Percentiles rank a stretch among this genome's conserved stretches.
phyloP scores from a whole-genome alignment of 2,329 filamentous ascomycete species.

The Aspergillus luchuensis region DNA sequence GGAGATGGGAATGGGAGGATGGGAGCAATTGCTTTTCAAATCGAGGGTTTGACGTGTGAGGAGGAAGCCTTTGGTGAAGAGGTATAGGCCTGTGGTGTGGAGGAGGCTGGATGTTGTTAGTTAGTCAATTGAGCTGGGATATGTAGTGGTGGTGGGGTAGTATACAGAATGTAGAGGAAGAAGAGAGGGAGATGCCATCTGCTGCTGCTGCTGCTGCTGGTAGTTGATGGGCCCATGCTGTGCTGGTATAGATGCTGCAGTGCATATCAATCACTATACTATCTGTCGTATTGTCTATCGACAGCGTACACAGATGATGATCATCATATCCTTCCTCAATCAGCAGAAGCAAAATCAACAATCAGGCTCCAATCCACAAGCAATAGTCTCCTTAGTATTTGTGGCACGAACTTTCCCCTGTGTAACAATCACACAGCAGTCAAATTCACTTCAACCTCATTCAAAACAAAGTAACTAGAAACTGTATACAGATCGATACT shows the following conservation, averaged over 20 bases:
- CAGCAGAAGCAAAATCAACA: too few relatives aligned
- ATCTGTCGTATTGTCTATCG: too few relatives aligned
- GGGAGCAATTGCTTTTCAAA: conserved; percentile 16
- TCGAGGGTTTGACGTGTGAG: conserved; percentile 80
- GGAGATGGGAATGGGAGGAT: background rate
- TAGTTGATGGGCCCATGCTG: background rate
- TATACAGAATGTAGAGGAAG: conserved; percentile 4
- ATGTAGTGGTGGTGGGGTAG: background rate
- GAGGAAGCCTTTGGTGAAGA: conserved; percentile 93
- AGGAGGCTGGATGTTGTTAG: background rate
- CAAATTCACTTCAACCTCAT: too few relatives aligned
- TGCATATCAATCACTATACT: too few relatives aligned
- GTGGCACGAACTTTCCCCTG: too few relatives aligned
- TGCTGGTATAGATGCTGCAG: background rate
- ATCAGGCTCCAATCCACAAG: too few relatives aligned
- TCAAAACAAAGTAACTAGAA: too few relatives aligned
- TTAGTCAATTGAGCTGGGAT: background rate
- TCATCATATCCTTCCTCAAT: too few relatives aligned
- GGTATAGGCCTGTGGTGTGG: conserved; percentile 30
- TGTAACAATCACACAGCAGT: too few relatives aligned
- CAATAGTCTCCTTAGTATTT: too few relatives aligned
- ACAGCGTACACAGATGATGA: too few relatives aligned
- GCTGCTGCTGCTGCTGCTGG: background rate
- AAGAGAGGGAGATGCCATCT: background rate
- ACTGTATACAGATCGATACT: too few relatives aligned